Base-by-base conservation (phyloP, 108 stramenopile species). In the Nitzschia sp. region DNA sequence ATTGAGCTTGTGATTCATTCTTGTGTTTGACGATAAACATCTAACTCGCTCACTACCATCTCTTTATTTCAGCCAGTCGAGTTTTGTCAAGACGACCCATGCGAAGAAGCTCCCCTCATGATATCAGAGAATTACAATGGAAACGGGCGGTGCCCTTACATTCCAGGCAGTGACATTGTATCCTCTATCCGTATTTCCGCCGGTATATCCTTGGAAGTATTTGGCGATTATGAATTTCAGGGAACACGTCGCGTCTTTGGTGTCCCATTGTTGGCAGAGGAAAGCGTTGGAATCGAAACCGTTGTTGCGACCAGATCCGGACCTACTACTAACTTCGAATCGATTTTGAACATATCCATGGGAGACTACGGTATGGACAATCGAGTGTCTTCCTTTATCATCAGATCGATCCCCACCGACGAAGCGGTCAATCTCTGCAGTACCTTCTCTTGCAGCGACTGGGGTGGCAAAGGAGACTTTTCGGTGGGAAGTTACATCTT, bases 61-160 rank as follows among this genome's bases (percentile, higher is more conserved):
- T 58, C 57, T 1, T 13, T 29, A 2, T 3, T 34, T 28, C 2
- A 58, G 57, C 57, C 57, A 8, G 33, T 58, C 33, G 13, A 31
- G 57, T 34, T 58, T 25, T 58, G 57, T 21, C 33, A 34, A n/a
- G 57, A 58, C 30, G 57, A 58, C 33, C 57, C 57, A 15, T 58
- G 57, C 29, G 57, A 58, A 58, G 57, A 58, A 2, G 57, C 57
- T 15, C 57, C 28, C 2, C 17, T 58, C n/a, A 58, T 58, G 57
- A 31, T 58, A 32, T 58, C 57, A 15, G 32, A 58, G n/a, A 58
- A 58, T n/a, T 58, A 58, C 32, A 58, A 58, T 32, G 57, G 57
- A 3, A 31, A 58, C 29, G 57, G 57, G 1, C 25, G 21, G 15
- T 58, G 57, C 8, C 1, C 57, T 2, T n/a, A 32, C 21, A 32